Base-by-base conservation (phyloP, 768 basidiomycete genomes). In the Termitomyces sp. region DNA sequence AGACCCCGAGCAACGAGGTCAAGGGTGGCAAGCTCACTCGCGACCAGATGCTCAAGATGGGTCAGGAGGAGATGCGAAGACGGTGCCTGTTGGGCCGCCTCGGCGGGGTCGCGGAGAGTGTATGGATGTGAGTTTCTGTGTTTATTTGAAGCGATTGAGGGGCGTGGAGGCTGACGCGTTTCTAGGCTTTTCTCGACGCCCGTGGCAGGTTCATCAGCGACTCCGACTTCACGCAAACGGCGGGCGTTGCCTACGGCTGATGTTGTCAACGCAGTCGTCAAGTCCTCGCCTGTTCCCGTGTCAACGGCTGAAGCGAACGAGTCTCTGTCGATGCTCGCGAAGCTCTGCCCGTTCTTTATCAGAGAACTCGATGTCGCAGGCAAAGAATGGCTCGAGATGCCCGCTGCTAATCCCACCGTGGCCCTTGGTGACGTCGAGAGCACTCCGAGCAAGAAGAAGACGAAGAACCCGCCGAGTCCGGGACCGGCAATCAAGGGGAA, bases 41-140 rank as follows among this genome's bases (percentile, higher is more conserved):
- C 60, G 89, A 89, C 55, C 82, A 88, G 63, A 76, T 91, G 61
- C 70, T 86, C 46, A 88, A 86, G 71, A 74, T 92, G 57, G 78
- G 85, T 44, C 90, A 91, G 67, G 90, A 92, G 59, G 91, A 90
- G 68, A 81, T 89, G 74, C 80, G 89, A 60, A 79, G 88, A 58
- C 78, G 91, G 40, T 91, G 88, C 63, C 70, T 93, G 33, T 77
- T 94, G 8, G 91, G 91, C 52, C 84, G 92, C 20, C 79, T 94
- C 7, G 80, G 81, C 30, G 87, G 88, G 10, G 82, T 94, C 32
- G 92, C 92, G n/a, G 91, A 89, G 91, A 89, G 91, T 63, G 82
- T 88, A 18, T 93, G 91, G 89, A 93, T 93, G 92, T 89, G 62
- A 70, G 86, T 74, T 50, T 46, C 47, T 23, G 3, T n/a, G 10